These are phyloP conservation scores for Sugiyamaella castrensis DNA, from an alignment of 1,139 yeast species.

Conservation along the genomic window DNA sequence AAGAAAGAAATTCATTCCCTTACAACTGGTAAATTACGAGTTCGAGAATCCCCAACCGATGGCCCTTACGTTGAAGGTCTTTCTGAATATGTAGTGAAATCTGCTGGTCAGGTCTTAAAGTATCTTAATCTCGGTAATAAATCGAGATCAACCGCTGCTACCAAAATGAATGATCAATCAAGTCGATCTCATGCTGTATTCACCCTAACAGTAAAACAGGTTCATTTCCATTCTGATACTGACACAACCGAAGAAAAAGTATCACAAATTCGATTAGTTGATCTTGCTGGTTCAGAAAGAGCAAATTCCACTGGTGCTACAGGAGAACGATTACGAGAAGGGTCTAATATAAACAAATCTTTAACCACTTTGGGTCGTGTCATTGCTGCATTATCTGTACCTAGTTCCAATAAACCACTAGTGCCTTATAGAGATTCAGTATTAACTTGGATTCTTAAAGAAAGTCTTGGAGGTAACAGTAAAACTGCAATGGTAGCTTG, in stretches of 20 bases:
- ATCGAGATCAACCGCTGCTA: slow-evolving; percentile 63
- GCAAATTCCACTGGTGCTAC: slow-evolving; percentile 60
- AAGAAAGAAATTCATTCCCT: slow-evolving; percentile 11
- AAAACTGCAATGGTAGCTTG: slow-evolving; percentile 76
- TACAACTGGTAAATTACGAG: slow-evolving; percentile 41
- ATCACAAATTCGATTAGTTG: slow-evolving; percentile 67
- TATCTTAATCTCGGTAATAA: slow-evolving; percentile 48
- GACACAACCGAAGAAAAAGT: slow-evolving; percentile 56
- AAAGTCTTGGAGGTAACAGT: slow-evolving; percentile 70
- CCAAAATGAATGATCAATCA: slow-evolving; percentile 65
- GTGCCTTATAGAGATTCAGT: slow-evolving; percentile 73
- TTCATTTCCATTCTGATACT: slow-evolving; percentile 43
- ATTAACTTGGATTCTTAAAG: slow-evolving; percentile 69
- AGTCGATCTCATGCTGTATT: slow-evolving; percentile 79
- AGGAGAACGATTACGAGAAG: slow-evolving; percentile 68
- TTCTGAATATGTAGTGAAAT: slow-evolving; percentile 47
- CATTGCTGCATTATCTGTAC: slow-evolving; percentile 55
- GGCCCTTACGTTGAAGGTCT: slow-evolving; percentile 73
- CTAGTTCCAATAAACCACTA: slow-evolving; percentile 34
- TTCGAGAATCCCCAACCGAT: slow-evolving; percentile 57
- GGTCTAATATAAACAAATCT: slow-evolving; percentile 70
- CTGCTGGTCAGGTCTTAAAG: slow-evolving; percentile 45
- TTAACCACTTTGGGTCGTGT: slow-evolving; percentile 75
- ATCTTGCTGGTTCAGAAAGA: slow-evolving; percentile 80
- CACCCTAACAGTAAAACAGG: slow-evolving; percentile 59